phyloP scores from a whole-genome alignment of 768 basidiomycete genomes.

The Hericium coralloides region DNA sequence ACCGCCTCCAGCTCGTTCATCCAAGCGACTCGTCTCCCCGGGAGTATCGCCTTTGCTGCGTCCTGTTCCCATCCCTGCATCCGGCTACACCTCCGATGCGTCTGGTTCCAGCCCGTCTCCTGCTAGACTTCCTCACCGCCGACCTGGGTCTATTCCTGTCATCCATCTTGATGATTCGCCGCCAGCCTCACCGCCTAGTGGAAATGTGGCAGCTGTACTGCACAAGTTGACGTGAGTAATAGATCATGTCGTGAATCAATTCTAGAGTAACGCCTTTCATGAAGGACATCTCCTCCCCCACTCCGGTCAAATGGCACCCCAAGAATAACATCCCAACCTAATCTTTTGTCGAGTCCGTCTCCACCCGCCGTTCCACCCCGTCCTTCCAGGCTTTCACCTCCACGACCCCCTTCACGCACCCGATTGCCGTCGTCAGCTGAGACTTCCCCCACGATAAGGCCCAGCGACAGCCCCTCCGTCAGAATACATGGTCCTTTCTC shows the following conservation, averaged over 20 bases:
- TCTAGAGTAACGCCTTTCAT: background rate
- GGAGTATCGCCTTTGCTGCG: background rate
- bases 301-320: background rate
- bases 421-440: background rate
- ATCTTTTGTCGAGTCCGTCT: background rate
- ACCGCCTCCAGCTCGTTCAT: background rate
- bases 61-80: background rate
- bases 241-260: background rate
- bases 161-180: background rate
- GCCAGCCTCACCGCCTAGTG: background rate
- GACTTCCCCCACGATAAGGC: background rate
- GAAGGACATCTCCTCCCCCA: background rate
- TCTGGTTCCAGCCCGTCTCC: background rate
- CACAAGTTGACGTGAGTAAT: slow-evolving; percentile 1
- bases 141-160: background rate
- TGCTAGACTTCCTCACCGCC: background rate
- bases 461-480: background rate
- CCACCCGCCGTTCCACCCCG: background rate
- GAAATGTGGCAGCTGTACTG: background rate
- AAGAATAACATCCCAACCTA: background rate
- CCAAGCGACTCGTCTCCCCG: background rate
- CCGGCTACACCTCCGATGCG: slow-evolving; percentile 1
- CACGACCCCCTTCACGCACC: background rate
- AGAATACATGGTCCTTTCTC: background rate
- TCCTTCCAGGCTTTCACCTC: background rate